Conservation (phyloP, 306 rosid species). For the Lathyrus aphaca region DNA sequence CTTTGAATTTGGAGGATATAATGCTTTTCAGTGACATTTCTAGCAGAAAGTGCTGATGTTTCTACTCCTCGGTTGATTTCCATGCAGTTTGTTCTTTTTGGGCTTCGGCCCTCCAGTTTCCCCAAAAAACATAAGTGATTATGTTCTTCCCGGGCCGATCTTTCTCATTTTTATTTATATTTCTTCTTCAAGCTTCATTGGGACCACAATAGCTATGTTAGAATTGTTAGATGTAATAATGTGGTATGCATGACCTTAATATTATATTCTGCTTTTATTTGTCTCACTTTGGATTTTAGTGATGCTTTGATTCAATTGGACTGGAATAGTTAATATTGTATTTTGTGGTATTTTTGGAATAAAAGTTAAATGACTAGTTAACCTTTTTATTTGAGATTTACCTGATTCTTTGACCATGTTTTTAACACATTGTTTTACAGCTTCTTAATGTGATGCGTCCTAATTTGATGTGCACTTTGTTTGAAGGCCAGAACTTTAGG, state of each 20-base stretch:
- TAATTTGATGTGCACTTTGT: slow-evolving; percentile 38
- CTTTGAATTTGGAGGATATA: slow-evolving; percentile 27
- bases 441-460: slow-evolving; percentile 33
- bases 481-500: slow-evolving; percentile 85
- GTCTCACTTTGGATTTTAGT: slow-evolving; percentile 11
- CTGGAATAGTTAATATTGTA: slow-evolving; percentile 20
- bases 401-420: slow-evolving; percentile 22
- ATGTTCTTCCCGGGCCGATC: slow-evolving; percentile 17
- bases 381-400: slow-evolving; percentile 22
- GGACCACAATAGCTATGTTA: slow-evolving; percentile 29
- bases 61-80: background rate
- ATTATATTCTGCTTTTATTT: slow-evolving; percentile 18
- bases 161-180: slow-evolving; percentile 33
- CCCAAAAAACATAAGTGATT: background rate
- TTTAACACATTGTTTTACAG: slow-evolving; percentile 11
- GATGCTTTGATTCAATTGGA: slow-evolving; percentile 18
- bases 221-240: slow-evolving; percentile 17
- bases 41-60: background rate
- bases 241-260: slow-evolving; percentile 34
- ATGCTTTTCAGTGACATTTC: slow-evolving; percentile 23
- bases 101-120: background rate
- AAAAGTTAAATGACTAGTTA: slow-evolving; percentile 7
- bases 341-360: slow-evolving; percentile 20
- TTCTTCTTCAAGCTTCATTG: slow-evolving; percentile 36
- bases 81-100: slow-evolving; percentile 3